Base-by-base conservation (phyloP, 106 monocot genomes). In the Phalaenopsis equestris region DNA sequence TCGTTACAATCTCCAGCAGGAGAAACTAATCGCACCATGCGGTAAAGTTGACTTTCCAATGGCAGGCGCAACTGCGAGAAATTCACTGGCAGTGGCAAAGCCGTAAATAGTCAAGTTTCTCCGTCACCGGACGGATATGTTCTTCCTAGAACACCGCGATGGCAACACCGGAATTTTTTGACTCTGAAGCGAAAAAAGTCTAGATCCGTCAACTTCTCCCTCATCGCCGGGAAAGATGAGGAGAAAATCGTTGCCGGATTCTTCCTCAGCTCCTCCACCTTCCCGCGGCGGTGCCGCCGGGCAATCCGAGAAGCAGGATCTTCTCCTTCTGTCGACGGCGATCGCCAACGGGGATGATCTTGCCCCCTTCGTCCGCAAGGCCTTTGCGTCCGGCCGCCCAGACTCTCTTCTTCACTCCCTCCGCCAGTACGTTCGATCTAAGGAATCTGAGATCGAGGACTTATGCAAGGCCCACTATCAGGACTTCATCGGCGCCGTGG, bases 401-500 rank as follows among this genome's bases (percentile, higher is more conserved):
- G 98, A 99, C 36, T 42, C 84, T 8, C 82, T 99, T 37, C 98
- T 99, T 55, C 86, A 88, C 49, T 83, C 90, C 56, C 92, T 94
- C 72, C 90, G 90, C 56, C 84, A 80, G 24, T 90, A 90, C 84
- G 56, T 91, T 46, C 86, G 94, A n/a, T 86, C 90, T 79, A 90
- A 93, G 79, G 98, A 99, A 52, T 85, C 89, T 6, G 98, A 99
- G 81, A 99, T 94, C 91, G 92, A 99, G 85, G 92, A 91, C 41
- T 86, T 99, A 74, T 99, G 98, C 89, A 84, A 83, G 67, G 81
- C 88, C 42, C 94, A 99, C 91, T 99, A 91, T 86, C 91, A 94
- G 78, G 98, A 99, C 81, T 99, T 99, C 88, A 99, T 99, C 88
- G 80, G 85, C 78, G 98, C 98, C 56, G 98, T 99, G 75, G 98